Percentiles rank a stretch among this genome's conserved stretches.
These are phyloP conservation scores for Orbilia oligospora DNA, from an alignment of 2,329 filamentous ascomycete genomes.

Conservation along the genomic window DNA sequence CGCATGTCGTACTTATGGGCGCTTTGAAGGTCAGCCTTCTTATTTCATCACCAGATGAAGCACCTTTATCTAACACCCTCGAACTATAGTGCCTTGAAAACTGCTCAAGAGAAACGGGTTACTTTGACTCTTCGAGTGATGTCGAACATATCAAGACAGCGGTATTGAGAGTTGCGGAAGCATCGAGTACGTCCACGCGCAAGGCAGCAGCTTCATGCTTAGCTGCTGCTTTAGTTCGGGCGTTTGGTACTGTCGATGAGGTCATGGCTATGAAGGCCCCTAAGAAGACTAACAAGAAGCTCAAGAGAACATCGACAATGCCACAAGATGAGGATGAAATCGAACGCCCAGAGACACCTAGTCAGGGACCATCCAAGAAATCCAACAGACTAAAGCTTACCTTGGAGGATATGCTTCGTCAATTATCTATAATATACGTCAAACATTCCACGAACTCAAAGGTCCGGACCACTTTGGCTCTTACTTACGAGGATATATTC, in stretches of 20 bases:
- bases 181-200: constrained; percentile 79
- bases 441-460: constrained; percentile 83
- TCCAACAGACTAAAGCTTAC: constrained; percentile 80
- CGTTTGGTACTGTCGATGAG: constrained; percentile 76
- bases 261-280: constrained; percentile 71
- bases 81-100: constrained; percentile 81
- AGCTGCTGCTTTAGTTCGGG: constrained; percentile 84
- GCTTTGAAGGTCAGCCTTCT: constrained; percentile 62
- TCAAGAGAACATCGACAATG: constrained; percentile 74
- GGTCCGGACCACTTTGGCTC: constrained; percentile 83
- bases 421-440: constrained; percentile 84
- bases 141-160: constrained; percentile 88
- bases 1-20: constrained; percentile 79
- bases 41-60: neutral
- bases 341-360: constrained; percentile 78
- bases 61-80: constrained; percentile 67
- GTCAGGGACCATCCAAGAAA: constrained; percentile 74
- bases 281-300: constrained; percentile 79
- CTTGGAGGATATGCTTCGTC: constrained; percentile 82
- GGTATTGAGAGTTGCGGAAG: constrained; percentile 89
- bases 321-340: constrained; percentile 82
- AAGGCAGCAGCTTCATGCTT: constrained; percentile 89
- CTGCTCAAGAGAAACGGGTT: constrained; percentile 79
- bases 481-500: constrained; percentile 88
- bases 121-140: constrained; percentile 89